Percentiles rank a stretch among this genome's conserved stretches.
Evolutionary conservation across 768 basidiomycete genomes (phyloP).

Genomic region (Collybiopsis luxurians): DNA sequence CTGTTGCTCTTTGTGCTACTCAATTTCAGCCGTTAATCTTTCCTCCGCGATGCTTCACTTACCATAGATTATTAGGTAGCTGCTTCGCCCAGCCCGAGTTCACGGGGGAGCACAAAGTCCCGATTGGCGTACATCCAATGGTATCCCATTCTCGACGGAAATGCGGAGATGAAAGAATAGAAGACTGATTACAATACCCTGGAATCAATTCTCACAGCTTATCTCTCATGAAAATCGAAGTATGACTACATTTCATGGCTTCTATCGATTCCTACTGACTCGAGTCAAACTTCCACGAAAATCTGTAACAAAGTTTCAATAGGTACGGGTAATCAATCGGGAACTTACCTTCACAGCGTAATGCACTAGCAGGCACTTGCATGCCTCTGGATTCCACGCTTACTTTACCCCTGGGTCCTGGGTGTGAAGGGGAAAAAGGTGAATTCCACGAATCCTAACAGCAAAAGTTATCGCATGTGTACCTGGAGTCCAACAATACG

Average conservation of each 20-base stretch:
- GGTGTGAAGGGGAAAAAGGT: background rate
- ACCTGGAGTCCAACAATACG: background rate
- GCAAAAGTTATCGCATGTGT: background rate
- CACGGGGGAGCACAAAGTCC: no score
- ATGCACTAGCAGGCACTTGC: no score
- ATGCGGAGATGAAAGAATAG: background rate
- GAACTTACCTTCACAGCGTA: background rate
- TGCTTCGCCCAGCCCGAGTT: no score
- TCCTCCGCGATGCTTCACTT: no score
- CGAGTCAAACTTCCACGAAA: conserved; percentile 1
- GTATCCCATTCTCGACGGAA: background rate
- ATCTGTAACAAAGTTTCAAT: background rate
- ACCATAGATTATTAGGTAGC: no score
- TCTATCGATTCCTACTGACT: background rate
- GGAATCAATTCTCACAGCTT: background rate
- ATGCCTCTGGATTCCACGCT: background rate
- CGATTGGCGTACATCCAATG: no score
- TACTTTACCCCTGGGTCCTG: no score
- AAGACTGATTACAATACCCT: background rate
- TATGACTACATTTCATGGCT: background rate
- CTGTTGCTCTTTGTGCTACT: no score
- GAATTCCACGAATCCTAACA: background rate
- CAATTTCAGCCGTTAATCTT: no score
- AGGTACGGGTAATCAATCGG: background rate
- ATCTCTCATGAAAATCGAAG: background rate